Base-by-base conservation (phyloP, 2,329 filamentous ascomycete genomes). In the Xylariaceae sp. region DNA sequence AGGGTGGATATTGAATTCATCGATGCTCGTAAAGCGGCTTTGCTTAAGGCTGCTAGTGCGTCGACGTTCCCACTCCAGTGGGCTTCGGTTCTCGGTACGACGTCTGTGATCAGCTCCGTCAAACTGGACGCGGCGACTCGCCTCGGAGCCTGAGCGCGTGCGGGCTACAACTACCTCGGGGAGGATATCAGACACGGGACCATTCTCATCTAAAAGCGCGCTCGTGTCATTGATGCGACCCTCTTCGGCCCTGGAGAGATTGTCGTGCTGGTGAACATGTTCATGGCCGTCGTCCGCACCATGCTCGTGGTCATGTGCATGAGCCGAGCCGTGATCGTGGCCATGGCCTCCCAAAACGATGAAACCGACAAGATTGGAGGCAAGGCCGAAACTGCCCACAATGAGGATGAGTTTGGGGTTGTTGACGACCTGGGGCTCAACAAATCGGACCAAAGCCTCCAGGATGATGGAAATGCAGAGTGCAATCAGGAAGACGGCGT, bases 401-500 rank as follows among this genome's bases (percentile, higher is more conserved):
- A 94, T 86, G 56, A 96, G 83, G 62, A 99, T 91, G 39, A 99
- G 79, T 64, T 87, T 81, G 1, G 94, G 91, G 66, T 95, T 89
- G 49, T 78, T 78, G 67, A 99, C 91, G 68, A 88, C 84, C 65
- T 92, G 91, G 6, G 91, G 91, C 66, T 97, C 90, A 67, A 97
- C 80, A 64, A 99, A 88, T 67, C 94, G 87, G 65, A 91, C 90
- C 57, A 96, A 81, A 12, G 94, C 94, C 73, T 99, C 94, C 65
- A 99, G 85, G 67, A 97, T 88, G 72, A 99, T 99, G 49, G 92
- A 95, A 54, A 99, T 79, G 74, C 94, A 99, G 6, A 99, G 82
- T 6, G 94, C 94, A 67, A 99, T 94, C 44, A 99, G 80, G 76
- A 99, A 99, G 45, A 97, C 92, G 62, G 94, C 94, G 67, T 99